Evolutionary conservation across 768 basidiomycete species (phyloP), one percentile per base, ranked within the genome.

Genomic region (Rossbeevera mucosa): DNA sequence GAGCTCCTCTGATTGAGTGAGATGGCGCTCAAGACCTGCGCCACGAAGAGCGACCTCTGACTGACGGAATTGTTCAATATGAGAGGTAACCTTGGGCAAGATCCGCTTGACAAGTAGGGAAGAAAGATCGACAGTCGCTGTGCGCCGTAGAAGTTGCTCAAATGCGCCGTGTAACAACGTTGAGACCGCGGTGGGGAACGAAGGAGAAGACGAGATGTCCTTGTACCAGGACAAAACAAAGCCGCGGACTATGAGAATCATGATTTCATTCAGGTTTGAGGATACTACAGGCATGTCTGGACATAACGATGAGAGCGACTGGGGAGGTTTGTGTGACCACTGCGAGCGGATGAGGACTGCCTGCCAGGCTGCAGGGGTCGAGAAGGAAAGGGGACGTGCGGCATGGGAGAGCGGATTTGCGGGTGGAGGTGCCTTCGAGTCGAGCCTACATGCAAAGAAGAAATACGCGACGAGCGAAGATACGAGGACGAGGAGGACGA

Each of bases 351-450:
- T 92, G 47, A 90, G 75, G 44, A 91, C 88, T 0, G 86, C 92
- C 63, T 94, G 90, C 94, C 94, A 96, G 28, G 93, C 94, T 51
- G 94, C 91, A 22, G 92, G 91, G 3, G 92, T 92, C 4, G 91
- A 91, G 74, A 96, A 95, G 3, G 82, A 79, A 44, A 94, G 76
- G 0, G 90, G 90, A 30, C 82, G 80, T 16, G 90, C 84, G 0
- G 85, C 82, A 51, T 73, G 71, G 9, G 71, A 68, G n/a, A 85
- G 72, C 40, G 69, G 69, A 38, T 75, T 72, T n/a, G 50, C 58
- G 11, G 57, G 52, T 1, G 56, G 58, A 25, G 70, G 62, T 22
- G 64, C 58, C 28, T 64, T 76, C 7, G 74, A 64, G 64, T 90
- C 88, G 53, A 89, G 73, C 47, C 73, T 63, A 68, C 82, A 76